phyloP scores from a whole-genome alignment of 1,284 basidiomycete genomes.

The Inonotus obliquus region DNA sequence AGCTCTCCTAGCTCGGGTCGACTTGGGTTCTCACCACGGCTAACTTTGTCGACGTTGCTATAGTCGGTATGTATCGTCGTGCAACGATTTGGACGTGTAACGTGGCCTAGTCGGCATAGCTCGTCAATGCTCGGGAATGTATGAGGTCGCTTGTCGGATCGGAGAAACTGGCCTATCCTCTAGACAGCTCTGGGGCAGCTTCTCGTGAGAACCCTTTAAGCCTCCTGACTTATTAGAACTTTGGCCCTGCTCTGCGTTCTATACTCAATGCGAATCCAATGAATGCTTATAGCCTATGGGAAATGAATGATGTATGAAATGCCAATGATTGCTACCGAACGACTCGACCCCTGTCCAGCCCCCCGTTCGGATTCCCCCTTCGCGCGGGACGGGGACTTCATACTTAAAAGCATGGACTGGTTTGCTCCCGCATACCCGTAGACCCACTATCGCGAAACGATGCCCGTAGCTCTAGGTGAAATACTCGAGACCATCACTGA shows the following conservation, averaged over 20 bases:
- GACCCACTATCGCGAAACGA: not conserved
- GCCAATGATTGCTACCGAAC: not conserved
- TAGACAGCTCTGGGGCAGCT: not conserved
- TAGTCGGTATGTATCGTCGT: too few relatives aligned
- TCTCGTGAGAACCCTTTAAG: not conserved
- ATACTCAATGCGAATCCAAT: not conserved
- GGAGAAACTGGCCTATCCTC: not conserved
- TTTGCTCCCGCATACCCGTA: not conserved
- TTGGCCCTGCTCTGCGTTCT: conserved; percentile 4
- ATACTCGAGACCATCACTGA: conserved; percentile 7
- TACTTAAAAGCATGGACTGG: not conserved
- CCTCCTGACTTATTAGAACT: not conserved
- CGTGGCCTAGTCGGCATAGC: not conserved
- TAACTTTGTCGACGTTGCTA: too few relatives aligned
- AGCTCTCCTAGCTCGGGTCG: too few relatives aligned
- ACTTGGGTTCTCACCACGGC: too few relatives aligned
- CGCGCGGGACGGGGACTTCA: not conserved
- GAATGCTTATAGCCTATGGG: not conserved
- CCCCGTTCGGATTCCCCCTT: not conserved
- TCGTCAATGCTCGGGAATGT: not conserved
- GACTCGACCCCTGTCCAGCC: not conserved
- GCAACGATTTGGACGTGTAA: too few relatives aligned
- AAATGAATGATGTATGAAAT: not conserved
- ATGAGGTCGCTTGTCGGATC: not conserved
- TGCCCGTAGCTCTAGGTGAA: not conserved